Base-by-base conservation (phyloP, 1,139 yeast species). In the Kazachstania sp. region DNA sequence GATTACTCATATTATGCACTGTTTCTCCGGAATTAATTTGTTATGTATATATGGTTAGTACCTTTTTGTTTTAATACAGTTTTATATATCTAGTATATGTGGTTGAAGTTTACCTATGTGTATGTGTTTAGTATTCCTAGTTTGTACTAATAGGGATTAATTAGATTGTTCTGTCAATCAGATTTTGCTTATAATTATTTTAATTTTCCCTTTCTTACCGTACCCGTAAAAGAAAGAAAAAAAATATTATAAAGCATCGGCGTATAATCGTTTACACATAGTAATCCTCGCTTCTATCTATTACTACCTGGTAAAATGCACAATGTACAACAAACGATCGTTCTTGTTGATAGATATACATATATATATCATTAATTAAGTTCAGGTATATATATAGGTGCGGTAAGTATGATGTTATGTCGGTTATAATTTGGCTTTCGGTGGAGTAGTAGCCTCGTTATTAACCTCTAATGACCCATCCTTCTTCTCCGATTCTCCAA, bases 391-490 rank as follows among this genome's bases (percentile, higher is more conserved):
- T 15, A 7, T 16, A 13, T 35, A 15, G 19, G 29, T 40, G 13
- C 23, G 28, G 15, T 28, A 4, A 3, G 15, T 28, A 37, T 37
- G 29, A n/a, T 20, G 7, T 7, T 20, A 13, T 37, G 28, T 13
- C 4, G 23, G 12, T 41, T 35, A 44, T 26, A 44, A 30, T 34
- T 34, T 39, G 16, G 46, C 34, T 32, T 37, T 41, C 13, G 48
- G 41, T 8, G 39, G 35, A 4, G 72, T 57, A 11, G 86, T 79
- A 19, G 85, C 86, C 20, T 64, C 71, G 30, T 69, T 61, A 55
- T 81, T 80, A 50, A 78, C 70, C 52, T 75, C 80, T 48, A 79
- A 65, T 49, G 71, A 67, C 0, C 84, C 85, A 30, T 58, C 71
- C 1, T 69, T 68, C 16, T 67, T 70, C 8, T 67, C 64, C 44